Evolutionary conservation across 2,329 filamentous ascomycete species (phyloP).

Genomic region (Apiospora saccharicola): DNA sequence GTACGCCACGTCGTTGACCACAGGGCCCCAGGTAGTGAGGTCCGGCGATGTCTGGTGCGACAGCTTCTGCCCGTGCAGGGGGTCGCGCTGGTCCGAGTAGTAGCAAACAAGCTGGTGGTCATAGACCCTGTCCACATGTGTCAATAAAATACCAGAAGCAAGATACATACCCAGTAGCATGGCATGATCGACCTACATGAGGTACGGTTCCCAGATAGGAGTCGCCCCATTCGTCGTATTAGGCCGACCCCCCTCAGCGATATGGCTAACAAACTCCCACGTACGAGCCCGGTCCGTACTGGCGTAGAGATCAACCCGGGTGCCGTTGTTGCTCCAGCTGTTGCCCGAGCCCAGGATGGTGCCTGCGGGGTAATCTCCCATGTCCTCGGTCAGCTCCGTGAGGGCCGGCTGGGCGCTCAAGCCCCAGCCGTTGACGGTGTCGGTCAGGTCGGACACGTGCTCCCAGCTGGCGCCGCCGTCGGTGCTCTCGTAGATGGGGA

Average conservation of each 20-base stretch:
- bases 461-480: conserved; percentile 66
- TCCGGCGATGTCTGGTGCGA: conserved; percentile 68
- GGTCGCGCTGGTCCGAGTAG: conserved; percentile 74
- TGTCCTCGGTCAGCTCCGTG: conserved; percentile 64
- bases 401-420: conserved; percentile 73
- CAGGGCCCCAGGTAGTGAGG: conserved; percentile 63
- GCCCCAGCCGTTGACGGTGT: conserved; percentile 69
- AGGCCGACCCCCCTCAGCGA: conserved; percentile 67
- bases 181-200: conserved; percentile 48
- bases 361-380: conserved; percentile 65
- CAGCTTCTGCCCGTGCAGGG: conserved; percentile 71
- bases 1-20: conserved; percentile 68
- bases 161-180: background rate
- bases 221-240: conserved; percentile 68
- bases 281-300: conserved; percentile 64
- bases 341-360: conserved; percentile 68
- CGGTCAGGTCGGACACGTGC: conserved; percentile 67
- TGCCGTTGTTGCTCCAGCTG: conserved; percentile 64
- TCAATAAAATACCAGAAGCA: background rate
- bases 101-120: conserved; percentile 67
- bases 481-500: conserved; percentile 58
- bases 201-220: conserved; percentile 76
- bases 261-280: conserved; percentile 71
- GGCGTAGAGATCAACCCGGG: conserved; percentile 74
- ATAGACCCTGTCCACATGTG: conserved; percentile 50